Base-by-base conservation (phyloP, 108 stramenopile genomes). In the Craspedostauros australis region DNA sequence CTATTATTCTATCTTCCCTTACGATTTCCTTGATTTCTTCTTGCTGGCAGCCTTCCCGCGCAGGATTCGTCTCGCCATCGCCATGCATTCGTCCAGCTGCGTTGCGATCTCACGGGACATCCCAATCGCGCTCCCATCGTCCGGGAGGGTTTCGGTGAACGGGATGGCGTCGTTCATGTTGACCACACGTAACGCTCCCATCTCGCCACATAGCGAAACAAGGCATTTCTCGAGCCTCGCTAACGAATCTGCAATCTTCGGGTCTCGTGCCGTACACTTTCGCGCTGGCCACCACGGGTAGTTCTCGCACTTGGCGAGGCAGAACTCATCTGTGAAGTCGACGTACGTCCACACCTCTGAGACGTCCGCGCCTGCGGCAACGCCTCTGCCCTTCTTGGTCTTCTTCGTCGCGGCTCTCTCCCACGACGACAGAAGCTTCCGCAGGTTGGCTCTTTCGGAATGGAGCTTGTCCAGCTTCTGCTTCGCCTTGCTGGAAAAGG, bases 271-370 rank as follows among this genome's bases (percentile, higher is more conserved):
- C 27, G 63, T 36, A 37, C 81, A 84, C 49, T 79, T 70, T 47
- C 66, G 68, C 20, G 89, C 85, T 33, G 89, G 89, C 89, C 89
- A 91, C 83, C 83, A 80, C 19, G 89, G 89, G 52, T 66, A 83
- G 15, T 65, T 60, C 14, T 70, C 77, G 1, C 79, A 76, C 59
- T 78, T 85, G n/a, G 57, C 78, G 46, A 85, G 76, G 36, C 79
- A 76, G 39, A 87, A 73, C 33, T 84, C 70, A 32, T 87, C 75
- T 11, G 85, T 80, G 30, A 76, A 70, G 15, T 46, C 50, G 5
- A 77, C 70, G 47, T 87, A 47, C 5, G 82, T 68, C 89, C 89
- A 91, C 2, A 91, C 75, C 38, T 73, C 79, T 22, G 73, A 72
- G 26, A 66, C 61, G 8, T 64, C 53, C 5, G 66, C 36, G 27